These are phyloP conservation scores for Yamadazyma dushanensis DNA, from an alignment of 1,139 yeast genomes.

Conservation along the genomic window DNA sequence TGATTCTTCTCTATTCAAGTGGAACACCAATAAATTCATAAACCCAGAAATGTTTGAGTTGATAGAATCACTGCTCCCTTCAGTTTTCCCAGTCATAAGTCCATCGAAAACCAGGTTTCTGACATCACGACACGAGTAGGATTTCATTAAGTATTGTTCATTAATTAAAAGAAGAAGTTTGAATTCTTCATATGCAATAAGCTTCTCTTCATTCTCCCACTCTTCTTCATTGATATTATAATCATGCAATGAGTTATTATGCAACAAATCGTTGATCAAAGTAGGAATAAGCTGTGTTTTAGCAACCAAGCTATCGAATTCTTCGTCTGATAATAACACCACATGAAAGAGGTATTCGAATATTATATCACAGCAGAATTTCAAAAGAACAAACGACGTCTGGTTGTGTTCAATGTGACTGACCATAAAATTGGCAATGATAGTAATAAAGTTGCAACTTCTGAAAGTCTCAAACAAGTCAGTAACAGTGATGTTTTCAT, in stretches of 20 bases:
- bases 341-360: conserved; percentile 44
- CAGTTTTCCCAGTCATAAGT: conserved; percentile 24
- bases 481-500: conserved; percentile 16
- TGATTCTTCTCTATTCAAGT: conserved; percentile 78
- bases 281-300: conserved; percentile 30
- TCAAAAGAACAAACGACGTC: conserved; percentile 35
- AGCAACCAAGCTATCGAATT: conserved; percentile 30
- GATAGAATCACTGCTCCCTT: conserved; percentile 18
- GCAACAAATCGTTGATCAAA: conserved; percentile 53
- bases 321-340: conserved; percentile 35
- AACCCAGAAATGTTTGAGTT: conserved; percentile 34
- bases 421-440: conserved; percentile 39
- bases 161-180: conserved; percentile 72
- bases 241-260: conserved; percentile 46
- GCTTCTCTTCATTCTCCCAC: conserved; percentile 58
- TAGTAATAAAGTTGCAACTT: conserved; percentile 49
- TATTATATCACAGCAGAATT: conserved; percentile 43
- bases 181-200: conserved; percentile 69
- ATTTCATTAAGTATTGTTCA: conserved; percentile 80
- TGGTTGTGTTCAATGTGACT: conserved; percentile 26
- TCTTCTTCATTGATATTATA: conserved; percentile 36
- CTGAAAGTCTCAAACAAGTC: conserved; percentile 27
- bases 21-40: conserved; percentile 42
- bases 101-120: conserved; percentile 52
- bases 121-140: conserved; percentile 31